A percentile compares a stretch with the other conserved stretches of the same genome.
Conservation (phyloP, 306 rosid species). For the Ormosia semicastrata region DNA sequence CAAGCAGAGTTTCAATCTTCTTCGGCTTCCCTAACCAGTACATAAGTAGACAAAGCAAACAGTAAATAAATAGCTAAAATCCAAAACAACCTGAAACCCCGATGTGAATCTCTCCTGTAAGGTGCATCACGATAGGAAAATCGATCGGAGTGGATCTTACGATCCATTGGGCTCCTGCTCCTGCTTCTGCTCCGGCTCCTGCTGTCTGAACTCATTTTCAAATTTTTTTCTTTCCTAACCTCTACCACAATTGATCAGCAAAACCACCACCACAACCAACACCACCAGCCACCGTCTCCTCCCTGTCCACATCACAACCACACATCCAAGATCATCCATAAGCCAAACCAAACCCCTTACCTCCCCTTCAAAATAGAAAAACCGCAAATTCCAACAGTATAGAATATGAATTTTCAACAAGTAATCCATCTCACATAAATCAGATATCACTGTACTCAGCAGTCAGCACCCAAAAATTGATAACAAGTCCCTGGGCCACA, state of each 20-base stretch:
- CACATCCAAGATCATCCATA: constrained; percentile 86
- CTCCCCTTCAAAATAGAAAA: constrained; percentile 71
- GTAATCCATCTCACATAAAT: constrained; percentile 63
- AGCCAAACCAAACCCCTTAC: constrained; percentile 74
- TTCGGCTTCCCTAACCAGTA: constrained; percentile 36
- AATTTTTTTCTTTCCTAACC: constrained; percentile 46
- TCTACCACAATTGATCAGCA: constrained; percentile 71
- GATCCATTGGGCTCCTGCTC: constrained; percentile 92
- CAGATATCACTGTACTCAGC: constrained; percentile 39
- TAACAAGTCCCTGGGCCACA: constrained; percentile 43
- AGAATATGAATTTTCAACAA: constrained; percentile 56
- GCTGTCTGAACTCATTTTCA: constrained; percentile 92
- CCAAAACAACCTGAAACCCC: constrained; percentile 93
- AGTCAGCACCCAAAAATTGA: constrained; percentile 46
- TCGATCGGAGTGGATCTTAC: constrained; percentile 95
- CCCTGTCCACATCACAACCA: constrained; percentile 99
- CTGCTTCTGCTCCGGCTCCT: constrained; percentile 91
- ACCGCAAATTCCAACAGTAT: constrained; percentile 62
- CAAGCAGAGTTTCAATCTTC: constrained; percentile 14
- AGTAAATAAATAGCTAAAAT: constrained; percentile 39
- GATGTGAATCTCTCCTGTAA: constrained; percentile 92
- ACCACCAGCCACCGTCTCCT: constrained; percentile 68
- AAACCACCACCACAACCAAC: constrained; percentile 69
- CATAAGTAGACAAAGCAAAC: constrained; percentile 25
- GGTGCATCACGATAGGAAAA: constrained; percentile 93